Evolutionary conservation across 2,329 filamentous ascomycete species (phyloP).

Genomic region (Fusarium decemcellulare): DNA sequence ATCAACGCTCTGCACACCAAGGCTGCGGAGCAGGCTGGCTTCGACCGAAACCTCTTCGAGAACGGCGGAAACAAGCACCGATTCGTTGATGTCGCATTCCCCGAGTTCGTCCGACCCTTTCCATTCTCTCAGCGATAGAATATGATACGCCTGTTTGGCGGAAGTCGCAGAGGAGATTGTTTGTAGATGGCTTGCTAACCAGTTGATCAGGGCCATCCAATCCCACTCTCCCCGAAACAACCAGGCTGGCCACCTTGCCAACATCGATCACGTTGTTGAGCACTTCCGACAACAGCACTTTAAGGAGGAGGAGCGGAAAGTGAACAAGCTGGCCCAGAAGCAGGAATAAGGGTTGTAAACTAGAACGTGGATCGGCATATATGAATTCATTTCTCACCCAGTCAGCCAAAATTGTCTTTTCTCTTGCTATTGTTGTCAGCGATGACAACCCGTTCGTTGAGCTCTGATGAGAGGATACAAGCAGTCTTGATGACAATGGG

Average conservation of each 20-base stretch:
- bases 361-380: constrained; percentile 42
- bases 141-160: not conserved
- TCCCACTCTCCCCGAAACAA: constrained; percentile 67
- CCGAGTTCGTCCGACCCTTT: constrained; percentile 65
- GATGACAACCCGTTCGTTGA: not conserved
- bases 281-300: constrained; percentile 70
- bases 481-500: not conserved
- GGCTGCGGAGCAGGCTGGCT: constrained; percentile 68
- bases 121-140: not conserved
- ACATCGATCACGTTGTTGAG: constrained; percentile 69
- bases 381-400: constrained; percentile 43
- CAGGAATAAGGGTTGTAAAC: constrained; percentile 49
- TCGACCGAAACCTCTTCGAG: constrained; percentile 69
- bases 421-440: not conserved
- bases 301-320: constrained; percentile 69
- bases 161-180: not conserved
- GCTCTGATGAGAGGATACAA: not conserved
- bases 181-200: constrained; percentile 36
- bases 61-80: constrained; percentile 59
- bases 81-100: constrained; percentile 67
- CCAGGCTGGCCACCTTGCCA: constrained; percentile 67
- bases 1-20: constrained; percentile 68
- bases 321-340: constrained; percentile 62
- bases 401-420: constrained; percentile 21
- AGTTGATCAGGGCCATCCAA: constrained; percentile 60